Base-by-base conservation (phyloP, 2,329 filamentous ascomycete genomes). In the Monilinia aucupariae region DNA sequence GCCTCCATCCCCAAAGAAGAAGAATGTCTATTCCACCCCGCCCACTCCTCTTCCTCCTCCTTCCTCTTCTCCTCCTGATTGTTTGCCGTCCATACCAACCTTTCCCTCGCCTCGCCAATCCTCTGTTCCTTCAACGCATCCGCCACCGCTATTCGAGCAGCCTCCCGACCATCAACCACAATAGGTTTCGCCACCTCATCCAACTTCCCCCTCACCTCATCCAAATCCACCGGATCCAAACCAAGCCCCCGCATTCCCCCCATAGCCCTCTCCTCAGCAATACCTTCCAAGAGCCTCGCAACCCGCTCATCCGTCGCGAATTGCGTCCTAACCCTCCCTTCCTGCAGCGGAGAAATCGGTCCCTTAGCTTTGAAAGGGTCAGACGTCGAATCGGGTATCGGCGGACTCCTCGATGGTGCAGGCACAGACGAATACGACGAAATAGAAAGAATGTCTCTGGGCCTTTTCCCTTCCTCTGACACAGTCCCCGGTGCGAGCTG, bases 371-470 rank as follows among this genome's bases (percentile, higher is more conserved):
- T 58, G 20, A 20, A 58, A 7, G 54, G 27, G 3, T 2, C 3
- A 6, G 7, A 12, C 2, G 34, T 1, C 1, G 7, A 2, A 12
- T 27, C 12, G 12, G 2, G 27, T 12, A 9, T 43, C 20, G 1
- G 7, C 8, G 20, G 4, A 3, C 4, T 4, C n/a, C 20, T 45
- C 20, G 9, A 13, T n/a, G n/a, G n/a, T 3, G 0, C 1, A 12
- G 34, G 10, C 34, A 8, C 9, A 12, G 34, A 30, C 27, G 27
- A 30, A 3, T 3, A 30, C 27, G 27, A 30, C 27, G 27, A 30
- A 3, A 30, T 30, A 3, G 27, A 30, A 30, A 30, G 3, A 3
- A 30, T 6, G 27, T 30, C 27, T 30, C 27, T 30, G 27, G n/a
- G n/a, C n/a, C n/a, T n/a, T n/a, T n/a, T n/a, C n/a, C n/a, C n/a